Conservation (phyloP, 2,329 filamentous ascomycete species). For the Neonectria punicea region DNA sequence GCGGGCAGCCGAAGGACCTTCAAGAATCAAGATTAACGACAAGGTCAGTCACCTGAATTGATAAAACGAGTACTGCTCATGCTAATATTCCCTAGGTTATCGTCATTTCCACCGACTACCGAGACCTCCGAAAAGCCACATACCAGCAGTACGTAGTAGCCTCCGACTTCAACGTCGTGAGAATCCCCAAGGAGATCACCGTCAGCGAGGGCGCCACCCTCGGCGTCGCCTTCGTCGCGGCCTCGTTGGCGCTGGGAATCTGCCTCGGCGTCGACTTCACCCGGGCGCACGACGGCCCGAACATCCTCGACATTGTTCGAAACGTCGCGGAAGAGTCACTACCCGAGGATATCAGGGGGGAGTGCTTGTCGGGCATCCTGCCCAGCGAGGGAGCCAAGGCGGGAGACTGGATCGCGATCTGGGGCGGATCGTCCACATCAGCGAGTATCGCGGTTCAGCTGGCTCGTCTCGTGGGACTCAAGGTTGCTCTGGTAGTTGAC, state of each 20-base stretch:
- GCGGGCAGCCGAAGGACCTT: slow-evolving; percentile 48
- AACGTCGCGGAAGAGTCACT: slow-evolving; percentile 58
- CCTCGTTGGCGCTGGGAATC: slow-evolving; percentile 72
- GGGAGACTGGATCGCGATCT: slow-evolving; percentile 78
- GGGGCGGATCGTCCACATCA: slow-evolving; percentile 80
- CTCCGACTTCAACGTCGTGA: slow-evolving; percentile 71
- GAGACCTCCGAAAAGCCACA: slow-evolving; percentile 76
- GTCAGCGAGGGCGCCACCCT: slow-evolving; percentile 69
- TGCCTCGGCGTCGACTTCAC: slow-evolving; percentile 76
- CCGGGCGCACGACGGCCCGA: slow-evolving; percentile 62
- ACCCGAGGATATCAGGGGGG: slow-evolving; percentile 69
- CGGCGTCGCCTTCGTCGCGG: slow-evolving; percentile 78
- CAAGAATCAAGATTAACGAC: slow-evolving; percentile 67
- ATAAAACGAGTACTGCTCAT: neutral
- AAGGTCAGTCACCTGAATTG: slow-evolving; percentile 47
- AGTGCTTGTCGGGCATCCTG: slow-evolving; percentile 68
- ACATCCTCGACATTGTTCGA: slow-evolving; percentile 65
- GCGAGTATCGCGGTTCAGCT: slow-evolving; percentile 75
- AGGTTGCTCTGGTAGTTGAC: slow-evolving; percentile 74
- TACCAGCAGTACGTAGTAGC: slow-evolving; percentile 77
- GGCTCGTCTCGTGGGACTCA: slow-evolving; percentile 72
- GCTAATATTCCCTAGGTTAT: slow-evolving; percentile 57
- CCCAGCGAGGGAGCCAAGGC: slow-evolving; percentile 62
- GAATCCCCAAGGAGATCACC: slow-evolving; percentile 64
- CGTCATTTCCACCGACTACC: slow-evolving; percentile 79